phyloP scores from a whole-genome alignment of 2,329 filamentous ascomycete species.

The Bipolaris victoriae region DNA sequence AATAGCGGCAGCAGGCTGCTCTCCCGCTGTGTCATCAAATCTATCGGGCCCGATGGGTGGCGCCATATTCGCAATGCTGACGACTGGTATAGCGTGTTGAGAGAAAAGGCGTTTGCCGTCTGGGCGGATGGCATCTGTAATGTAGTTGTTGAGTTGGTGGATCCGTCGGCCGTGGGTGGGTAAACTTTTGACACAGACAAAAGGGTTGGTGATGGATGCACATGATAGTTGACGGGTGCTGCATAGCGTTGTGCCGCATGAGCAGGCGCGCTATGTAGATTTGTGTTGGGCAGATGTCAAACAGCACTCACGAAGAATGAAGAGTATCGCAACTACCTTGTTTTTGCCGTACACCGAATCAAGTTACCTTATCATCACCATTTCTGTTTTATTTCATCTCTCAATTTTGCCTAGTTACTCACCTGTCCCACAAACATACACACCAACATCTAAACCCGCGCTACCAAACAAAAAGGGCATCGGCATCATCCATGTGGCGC shows the following conservation, averaged over 20 bases:
- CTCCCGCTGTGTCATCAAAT: slow-evolving; percentile 31
- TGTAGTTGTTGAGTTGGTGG: slow-evolving; percentile 38
- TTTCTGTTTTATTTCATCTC: too few relatives aligned
- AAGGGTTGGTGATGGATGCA: not conserved
- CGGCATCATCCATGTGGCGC: too few relatives aligned
- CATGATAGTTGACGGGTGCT: too few relatives aligned
- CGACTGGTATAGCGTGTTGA: slow-evolving; percentile 35
- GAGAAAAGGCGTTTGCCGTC: slow-evolving; percentile 34
- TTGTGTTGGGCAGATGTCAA: too few relatives aligned
- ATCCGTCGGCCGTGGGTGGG: not conserved
- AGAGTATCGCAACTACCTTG: not conserved
- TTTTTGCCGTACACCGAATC: not conserved
- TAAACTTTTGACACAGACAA: not conserved
- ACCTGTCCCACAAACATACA: too few relatives aligned
- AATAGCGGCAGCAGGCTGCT: slow-evolving; percentile 3
- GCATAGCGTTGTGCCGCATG: not conserved
- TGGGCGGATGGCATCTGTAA: slow-evolving; percentile 43
- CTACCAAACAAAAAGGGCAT: too few relatives aligned
- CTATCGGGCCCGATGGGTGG: slow-evolving; percentile 34
- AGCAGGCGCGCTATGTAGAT: too few relatives aligned
- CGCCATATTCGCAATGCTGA: slow-evolving; percentile 27
- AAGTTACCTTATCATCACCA: too few relatives aligned
- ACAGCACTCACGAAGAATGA: too few relatives aligned
- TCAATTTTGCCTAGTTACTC: too few relatives aligned
- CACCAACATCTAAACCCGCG: too few relatives aligned